Conservation (phyloP, 2,329 filamentous ascomycete species). For the Aschersonia sp. region DNA sequence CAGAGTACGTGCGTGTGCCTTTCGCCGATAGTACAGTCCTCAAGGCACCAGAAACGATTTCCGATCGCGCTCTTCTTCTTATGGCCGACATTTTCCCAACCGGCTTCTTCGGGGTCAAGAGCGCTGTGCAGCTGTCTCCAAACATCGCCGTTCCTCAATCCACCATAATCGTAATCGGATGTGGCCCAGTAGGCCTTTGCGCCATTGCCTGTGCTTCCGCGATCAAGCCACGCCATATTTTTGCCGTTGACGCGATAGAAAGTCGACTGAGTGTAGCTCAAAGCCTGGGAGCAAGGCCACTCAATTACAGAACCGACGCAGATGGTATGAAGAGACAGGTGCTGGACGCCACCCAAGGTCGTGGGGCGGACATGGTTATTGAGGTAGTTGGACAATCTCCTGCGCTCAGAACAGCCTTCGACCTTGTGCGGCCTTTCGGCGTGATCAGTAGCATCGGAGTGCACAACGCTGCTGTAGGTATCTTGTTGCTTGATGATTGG, state of each 20-base stretch:
- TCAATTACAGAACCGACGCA: conserved; percentile 55
- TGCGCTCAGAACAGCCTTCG: conserved; percentile 56
- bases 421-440: conserved; percentile 58
- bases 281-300: conserved; percentile 64
- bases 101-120: conserved; percentile 70
- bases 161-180: conserved; percentile 69
- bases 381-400: conserved; percentile 61
- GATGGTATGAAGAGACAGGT: conserved; percentile 54
- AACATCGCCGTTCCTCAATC: conserved; percentile 26
- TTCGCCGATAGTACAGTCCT: conserved; percentile 69
- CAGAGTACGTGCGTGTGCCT: conserved; percentile 71
- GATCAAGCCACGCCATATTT: conserved; percentile 58
- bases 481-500: neutral
- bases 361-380: conserved; percentile 76
- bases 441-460: conserved; percentile 64
- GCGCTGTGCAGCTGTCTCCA: conserved; percentile 52
- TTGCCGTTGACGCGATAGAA: conserved; percentile 68
- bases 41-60: conserved; percentile 51
- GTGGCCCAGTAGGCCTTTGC: conserved; percentile 75
- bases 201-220: conserved; percentile 67
- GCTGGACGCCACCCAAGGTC: conserved; percentile 59
- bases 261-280: conserved; percentile 60
- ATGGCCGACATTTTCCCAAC: conserved; percentile 93
- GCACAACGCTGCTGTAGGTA: conserved; percentile 51
- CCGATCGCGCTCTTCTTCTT: conserved; percentile 61